Conservation (phyloP, 495 filamentous ascomycete genomes). For the Extremus antarcticus region DNA sequence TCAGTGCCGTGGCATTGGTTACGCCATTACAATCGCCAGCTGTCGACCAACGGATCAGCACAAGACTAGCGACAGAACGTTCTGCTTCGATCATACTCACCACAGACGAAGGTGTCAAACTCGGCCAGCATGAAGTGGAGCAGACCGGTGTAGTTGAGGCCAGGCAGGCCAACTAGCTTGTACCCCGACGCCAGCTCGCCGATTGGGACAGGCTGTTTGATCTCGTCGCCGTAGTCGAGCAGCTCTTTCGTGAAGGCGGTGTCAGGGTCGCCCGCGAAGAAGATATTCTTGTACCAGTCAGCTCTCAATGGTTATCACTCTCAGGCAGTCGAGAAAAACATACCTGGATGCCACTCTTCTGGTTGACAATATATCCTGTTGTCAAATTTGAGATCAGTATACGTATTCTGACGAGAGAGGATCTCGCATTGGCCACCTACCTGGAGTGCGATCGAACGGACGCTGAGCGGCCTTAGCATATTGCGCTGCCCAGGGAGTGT, state of each 20-base stretch:
- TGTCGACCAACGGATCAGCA: too few relatives aligned
- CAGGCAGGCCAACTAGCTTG: neutral
- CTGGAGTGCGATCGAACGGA: slow-evolving; percentile 2
- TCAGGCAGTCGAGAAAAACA: too few relatives aligned
- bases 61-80: too few relatives aligned
- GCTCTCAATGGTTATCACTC: too few relatives aligned
- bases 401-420: too few relatives aligned
- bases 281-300: too few relatives aligned
- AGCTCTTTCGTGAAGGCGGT: slow-evolving; percentile 9
- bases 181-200: slow-evolving; percentile 3
- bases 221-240: slow-evolving; percentile 2
- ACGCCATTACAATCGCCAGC: slow-evolving; percentile 10
- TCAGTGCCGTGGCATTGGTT: neutral
- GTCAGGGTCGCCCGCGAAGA: slow-evolving; percentile 4
- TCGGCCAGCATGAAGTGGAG: slow-evolving; percentile 4
- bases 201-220: slow-evolving; percentile 7
- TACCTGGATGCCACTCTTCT: slow-evolving; percentile 9
- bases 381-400: too few relatives aligned
- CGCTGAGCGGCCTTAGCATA: neutral
- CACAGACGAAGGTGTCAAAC: slow-evolving; percentile 14
- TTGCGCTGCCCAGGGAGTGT: slow-evolving; percentile 1
- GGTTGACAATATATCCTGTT: slow-evolving; percentile 11
- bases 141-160: slow-evolving; percentile 1
- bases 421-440: too few relatives aligned
- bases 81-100: too few relatives aligned